phyloP scores from a whole-genome alignment of 2,329 filamentous ascomycete genomes.

The Dactylonectria macrodidyma region DNA sequence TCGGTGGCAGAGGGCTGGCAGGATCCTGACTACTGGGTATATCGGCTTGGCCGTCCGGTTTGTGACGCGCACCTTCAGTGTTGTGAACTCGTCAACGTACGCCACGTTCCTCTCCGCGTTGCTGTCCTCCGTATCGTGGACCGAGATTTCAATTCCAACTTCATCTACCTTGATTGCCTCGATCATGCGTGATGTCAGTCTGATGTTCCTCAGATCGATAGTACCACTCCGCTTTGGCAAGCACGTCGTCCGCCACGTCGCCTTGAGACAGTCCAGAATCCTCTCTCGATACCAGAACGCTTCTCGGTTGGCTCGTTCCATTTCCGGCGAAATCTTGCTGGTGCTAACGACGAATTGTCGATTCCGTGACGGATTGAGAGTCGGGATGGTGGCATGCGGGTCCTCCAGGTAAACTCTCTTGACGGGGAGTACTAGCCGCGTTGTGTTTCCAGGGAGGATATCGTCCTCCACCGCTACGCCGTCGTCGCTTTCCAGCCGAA shows the following conservation, averaged over 20 bases:
- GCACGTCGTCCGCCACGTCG: slow-evolving; percentile 76
- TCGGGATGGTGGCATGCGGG: slow-evolving; percentile 83
- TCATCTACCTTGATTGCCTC: slow-evolving; percentile 88
- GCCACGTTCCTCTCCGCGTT: slow-evolving; percentile 43
- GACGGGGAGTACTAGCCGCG: slow-evolving; percentile 82
- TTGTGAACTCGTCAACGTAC: slow-evolving; percentile 72
- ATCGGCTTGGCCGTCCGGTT: slow-evolving; percentile 81
- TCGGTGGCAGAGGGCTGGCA: slow-evolving; percentile 83
- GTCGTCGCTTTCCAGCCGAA: slow-evolving; percentile 72
- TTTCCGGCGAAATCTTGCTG: slow-evolving; percentile 83
- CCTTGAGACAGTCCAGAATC: slow-evolving; percentile 79
- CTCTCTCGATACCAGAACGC: slow-evolving; percentile 93
- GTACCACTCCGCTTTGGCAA: slow-evolving; percentile 71
- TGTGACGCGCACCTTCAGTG: slow-evolving; percentile 77
- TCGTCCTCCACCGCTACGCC: slow-evolving; percentile 66
- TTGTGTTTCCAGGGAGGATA: slow-evolving; percentile 78
- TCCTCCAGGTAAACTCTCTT: slow-evolving; percentile 83
- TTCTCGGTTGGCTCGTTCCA: slow-evolving; percentile 83
- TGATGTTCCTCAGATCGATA: slow-evolving; percentile 83
- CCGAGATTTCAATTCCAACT: slow-evolving; percentile 75
- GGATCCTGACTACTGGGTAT: slow-evolving; percentile 80
- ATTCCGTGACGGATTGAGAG: slow-evolving; percentile 84
- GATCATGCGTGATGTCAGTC: slow-evolving; percentile 83
- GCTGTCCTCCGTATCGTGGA: slow-evolving; percentile 56
- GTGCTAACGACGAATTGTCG: slow-evolving; percentile 94